Conservation (phyloP, 1,139 yeast species). For the Candida smagusa region DNA sequence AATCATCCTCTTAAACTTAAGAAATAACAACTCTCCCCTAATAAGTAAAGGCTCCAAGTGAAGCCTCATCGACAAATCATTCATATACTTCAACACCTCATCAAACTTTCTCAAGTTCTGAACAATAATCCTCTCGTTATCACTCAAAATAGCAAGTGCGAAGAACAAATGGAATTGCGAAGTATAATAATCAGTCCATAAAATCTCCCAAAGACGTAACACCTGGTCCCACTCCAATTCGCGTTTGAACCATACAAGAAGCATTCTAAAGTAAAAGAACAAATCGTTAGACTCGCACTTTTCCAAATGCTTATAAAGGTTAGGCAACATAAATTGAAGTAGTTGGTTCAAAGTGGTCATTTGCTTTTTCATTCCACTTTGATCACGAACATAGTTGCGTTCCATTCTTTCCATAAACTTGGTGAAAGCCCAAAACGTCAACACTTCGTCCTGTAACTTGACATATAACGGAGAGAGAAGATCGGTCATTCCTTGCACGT, state of each 20-base stretch:
- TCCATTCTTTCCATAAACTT: conserved; percentile 95
- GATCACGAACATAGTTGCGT: conserved; percentile 86
- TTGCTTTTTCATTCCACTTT: conserved; percentile 89
- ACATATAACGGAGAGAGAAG: conserved; percentile 83
- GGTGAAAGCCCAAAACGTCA: conserved; percentile 86
- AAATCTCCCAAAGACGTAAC: conserved; percentile 79
- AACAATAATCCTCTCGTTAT: conserved; percentile 75
- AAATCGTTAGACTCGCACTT: conserved; percentile 86
- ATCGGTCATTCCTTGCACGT: conserved; percentile 98
- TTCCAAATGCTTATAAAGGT: conserved; percentile 74
- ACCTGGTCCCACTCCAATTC: conserved; percentile 84
- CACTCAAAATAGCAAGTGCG: conserved; percentile 83
- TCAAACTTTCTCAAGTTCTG: conserved; percentile 76
- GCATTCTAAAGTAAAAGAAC: conserved; percentile 92
- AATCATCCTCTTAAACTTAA: conserved; percentile 74
- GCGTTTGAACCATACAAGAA: conserved; percentile 91
- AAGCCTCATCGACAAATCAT: conserved; percentile 77
- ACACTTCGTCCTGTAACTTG: conserved; percentile 69
- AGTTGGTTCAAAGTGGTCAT: conserved; percentile 79
- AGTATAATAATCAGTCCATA: conserved; percentile 84
- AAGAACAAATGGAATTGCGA: conserved; percentile 86
- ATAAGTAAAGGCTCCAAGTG: conserved; percentile 72
- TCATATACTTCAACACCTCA: conserved; percentile 88
- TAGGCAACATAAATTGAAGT: conserved; percentile 85
- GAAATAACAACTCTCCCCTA: conserved; percentile 77